These are phyloP conservation scores for Escallonia herrerae DNA, from an alignment of 129 eudicot genomes.

Conservation along the genomic window DNA sequence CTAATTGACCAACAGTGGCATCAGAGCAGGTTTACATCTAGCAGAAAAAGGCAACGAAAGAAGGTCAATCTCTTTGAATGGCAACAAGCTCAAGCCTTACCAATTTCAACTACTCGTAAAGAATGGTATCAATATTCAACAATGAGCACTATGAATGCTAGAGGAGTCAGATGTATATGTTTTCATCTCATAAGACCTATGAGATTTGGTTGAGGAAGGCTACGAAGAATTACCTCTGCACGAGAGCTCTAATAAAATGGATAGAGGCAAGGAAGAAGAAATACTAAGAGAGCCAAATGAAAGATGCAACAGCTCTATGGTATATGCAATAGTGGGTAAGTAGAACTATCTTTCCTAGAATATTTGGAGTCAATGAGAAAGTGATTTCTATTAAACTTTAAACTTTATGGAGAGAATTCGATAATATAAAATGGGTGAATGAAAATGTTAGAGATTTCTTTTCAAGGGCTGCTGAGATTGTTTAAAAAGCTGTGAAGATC, in stretches of 20 bases:
- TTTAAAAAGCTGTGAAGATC: conserved; percentile 10
- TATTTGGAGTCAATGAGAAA: conserved; percentile 1
- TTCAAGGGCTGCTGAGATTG: background rate
- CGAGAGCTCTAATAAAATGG: background rate
- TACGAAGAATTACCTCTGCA: background rate
- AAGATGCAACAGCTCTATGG: background rate
- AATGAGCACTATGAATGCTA: background rate
- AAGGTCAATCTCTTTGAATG: background rate
- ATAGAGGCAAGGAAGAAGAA: background rate
- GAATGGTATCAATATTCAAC: background rate
- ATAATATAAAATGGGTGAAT: conserved; percentile 4
- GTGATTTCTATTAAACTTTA: conserved; percentile 4
- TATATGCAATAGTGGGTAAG: background rate
- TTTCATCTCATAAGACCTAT: too few relatives aligned
- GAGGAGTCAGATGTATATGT: background rate
- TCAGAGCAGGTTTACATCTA: too few relatives aligned
- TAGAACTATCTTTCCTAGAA: background rate
- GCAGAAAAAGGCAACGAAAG: too few relatives aligned
- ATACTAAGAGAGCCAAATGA: background rate
- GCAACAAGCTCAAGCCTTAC: background rate
- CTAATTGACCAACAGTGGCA: too few relatives aligned
- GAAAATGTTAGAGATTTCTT: conserved; percentile 2
- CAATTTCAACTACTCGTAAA: background rate
- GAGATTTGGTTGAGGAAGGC: background rate
- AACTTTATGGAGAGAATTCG: conserved; percentile 11